Conservation (phyloP, 257 asterid genomes). For the Nicotiana tomentosiformis region DNA sequence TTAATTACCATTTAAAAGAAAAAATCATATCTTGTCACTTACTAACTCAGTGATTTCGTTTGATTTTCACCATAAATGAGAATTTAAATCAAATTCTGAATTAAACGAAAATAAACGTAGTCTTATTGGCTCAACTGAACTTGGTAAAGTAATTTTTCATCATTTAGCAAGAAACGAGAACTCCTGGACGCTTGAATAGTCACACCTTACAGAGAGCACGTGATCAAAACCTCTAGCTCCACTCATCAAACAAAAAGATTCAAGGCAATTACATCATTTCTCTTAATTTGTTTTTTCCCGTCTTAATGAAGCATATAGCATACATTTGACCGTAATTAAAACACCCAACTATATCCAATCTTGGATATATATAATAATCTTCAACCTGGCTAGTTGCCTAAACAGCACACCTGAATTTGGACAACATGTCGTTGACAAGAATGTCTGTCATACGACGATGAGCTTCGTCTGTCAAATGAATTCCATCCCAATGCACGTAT, state of each 20-base stretch:
- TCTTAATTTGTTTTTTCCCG: not conserved
- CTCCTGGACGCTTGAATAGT: not conserved
- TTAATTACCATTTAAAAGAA: too few relatives aligned
- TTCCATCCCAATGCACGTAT: constrained; percentile 6
- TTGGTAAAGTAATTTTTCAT: too few relatives aligned
- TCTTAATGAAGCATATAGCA: not conserved
- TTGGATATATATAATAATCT: not conserved
- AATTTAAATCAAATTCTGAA: too few relatives aligned
- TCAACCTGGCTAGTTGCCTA: too few relatives aligned
- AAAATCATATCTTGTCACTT: too few relatives aligned
- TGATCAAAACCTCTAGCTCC: not conserved
- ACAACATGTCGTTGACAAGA: not conserved
- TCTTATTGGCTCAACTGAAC: too few relatives aligned
- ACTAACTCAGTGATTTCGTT: too few relatives aligned
- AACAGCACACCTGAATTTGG: not conserved
- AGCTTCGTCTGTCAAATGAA: constrained; percentile 7
- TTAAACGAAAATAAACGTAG: too few relatives aligned
- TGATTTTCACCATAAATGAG: too few relatives aligned
- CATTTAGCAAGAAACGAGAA: not conserved
- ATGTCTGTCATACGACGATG: not conserved
- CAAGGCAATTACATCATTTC: not conserved
- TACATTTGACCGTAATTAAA: too few relatives aligned
- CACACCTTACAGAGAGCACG: not conserved
- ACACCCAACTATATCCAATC: not conserved
- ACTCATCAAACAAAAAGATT: not conserved